phyloP scores from a whole-genome alignment of 257 asterid genomes.

The Sherardia arvensis region DNA sequence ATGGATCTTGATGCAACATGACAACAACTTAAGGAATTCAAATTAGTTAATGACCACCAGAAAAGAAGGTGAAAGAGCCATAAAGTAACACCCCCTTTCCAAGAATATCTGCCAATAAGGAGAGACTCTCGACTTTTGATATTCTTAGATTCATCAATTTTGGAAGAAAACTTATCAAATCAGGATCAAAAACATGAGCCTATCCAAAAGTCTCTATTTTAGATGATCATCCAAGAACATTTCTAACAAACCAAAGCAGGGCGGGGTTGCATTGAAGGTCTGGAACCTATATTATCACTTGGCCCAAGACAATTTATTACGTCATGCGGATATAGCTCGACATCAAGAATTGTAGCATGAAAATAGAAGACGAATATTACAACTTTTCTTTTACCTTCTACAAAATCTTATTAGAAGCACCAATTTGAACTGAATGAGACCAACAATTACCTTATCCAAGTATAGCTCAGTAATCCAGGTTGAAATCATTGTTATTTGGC shows the following conservation, averaged over 20 bases:
- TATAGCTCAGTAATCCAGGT: slow-evolving; percentile 93
- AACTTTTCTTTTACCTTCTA: neutral
- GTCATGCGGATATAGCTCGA: neutral
- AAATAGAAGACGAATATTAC: neutral
- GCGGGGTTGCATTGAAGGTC: neutral
- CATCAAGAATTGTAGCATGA: neutral
- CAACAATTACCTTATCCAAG: slow-evolving; percentile 68
- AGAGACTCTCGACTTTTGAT: neutral
- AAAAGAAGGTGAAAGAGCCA: neutral
- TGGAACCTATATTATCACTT: neutral
- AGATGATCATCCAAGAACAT: neutral
- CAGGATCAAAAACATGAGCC: neutral
- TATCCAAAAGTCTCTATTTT: neutral
- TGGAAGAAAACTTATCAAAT: neutral
- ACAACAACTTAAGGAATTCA: neutral
- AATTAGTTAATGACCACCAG: neutral
- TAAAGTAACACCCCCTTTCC: neutral
- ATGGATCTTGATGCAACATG: neutral
- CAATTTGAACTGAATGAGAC: neutral
- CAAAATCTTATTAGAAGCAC: neutral
- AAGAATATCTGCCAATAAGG: neutral
- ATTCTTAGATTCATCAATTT: neutral
- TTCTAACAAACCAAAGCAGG: neutral
- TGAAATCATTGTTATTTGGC: slow-evolving; percentile 97
- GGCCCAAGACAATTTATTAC: neutral